Conservation (phyloP, 345 rosid genomes). For the Melastoma malabathricum region DNA sequence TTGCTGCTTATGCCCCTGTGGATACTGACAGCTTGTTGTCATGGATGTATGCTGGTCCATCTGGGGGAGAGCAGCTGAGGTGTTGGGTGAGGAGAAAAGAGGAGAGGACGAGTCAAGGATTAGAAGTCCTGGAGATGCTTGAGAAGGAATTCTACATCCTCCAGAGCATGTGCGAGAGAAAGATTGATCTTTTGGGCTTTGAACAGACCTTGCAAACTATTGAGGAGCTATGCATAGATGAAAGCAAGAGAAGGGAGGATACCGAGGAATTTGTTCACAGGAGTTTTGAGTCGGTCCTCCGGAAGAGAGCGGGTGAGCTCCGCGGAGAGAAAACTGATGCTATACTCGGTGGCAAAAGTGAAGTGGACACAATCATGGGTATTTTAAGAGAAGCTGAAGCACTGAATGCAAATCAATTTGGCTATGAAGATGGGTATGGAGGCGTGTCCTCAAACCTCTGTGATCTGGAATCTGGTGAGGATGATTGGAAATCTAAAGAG, state of each 20-base stretch:
- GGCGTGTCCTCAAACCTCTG: conserved; percentile 53
- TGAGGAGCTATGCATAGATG: conserved; percentile 75
- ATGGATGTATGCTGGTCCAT: conserved; percentile 76
- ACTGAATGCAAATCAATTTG: conserved; percentile 54
- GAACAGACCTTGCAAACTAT: conserved; percentile 77
- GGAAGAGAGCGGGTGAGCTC: conserved; percentile 58
- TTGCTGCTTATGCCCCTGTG: conserved; percentile 16
- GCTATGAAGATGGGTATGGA: conserved; percentile 49
- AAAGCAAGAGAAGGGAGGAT: conserved; percentile 66
- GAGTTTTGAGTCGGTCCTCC: conserved; percentile 55
- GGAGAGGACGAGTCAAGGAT: conserved; percentile 60
- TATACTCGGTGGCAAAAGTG: conserved; percentile 37
- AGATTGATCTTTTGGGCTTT: conserved; percentile 61
- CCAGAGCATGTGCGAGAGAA: conserved; percentile 72
- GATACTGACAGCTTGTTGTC: conserved; percentile 48
- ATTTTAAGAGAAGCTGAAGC: conserved; percentile 69
- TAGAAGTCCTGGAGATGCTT: conserved; percentile 59
- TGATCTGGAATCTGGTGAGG: conserved; percentile 83
- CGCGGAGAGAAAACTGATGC: conserved; percentile 40
- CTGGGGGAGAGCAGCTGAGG: conserved; percentile 50
- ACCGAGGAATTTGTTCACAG: conserved; percentile 32
- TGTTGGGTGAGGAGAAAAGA: conserved; percentile 59
- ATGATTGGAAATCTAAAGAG: conserved; percentile 65
- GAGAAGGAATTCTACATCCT: conserved; percentile 71
- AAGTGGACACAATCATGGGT: conserved; percentile 58